Evolutionary conservation across 768 basidiomycete species (phyloP).

Genomic region (Candolleomyces eurysporus): DNA sequence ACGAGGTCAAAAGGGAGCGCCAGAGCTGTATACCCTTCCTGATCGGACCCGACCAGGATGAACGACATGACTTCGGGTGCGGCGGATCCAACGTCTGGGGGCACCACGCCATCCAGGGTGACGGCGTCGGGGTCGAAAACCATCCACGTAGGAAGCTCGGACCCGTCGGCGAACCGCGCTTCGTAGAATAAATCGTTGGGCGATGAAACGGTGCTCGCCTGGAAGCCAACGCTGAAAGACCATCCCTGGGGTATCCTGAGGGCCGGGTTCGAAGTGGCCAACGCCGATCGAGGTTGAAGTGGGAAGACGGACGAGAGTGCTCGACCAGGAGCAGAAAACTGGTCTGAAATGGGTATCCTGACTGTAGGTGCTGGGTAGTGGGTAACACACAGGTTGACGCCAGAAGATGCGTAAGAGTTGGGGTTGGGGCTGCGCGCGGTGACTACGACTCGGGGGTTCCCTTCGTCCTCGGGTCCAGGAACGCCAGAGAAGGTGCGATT

Average conservation of each 20-base stretch:
- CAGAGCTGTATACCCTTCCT: conserved; percentile 65
- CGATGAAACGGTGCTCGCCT: conserved; percentile 46
- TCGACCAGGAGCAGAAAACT: conserved; percentile 58
- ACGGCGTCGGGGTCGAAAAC: conserved; percentile 61
- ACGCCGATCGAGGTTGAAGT: conserved; percentile 57
- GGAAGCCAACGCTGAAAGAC: conserved; percentile 90
- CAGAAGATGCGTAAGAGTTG: conserved; percentile 48
- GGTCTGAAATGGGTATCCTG: conserved; percentile 50
- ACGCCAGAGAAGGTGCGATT: conserved; percentile 66
- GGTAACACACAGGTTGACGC: conserved; percentile 58
- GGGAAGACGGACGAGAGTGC: conserved; percentile 77
- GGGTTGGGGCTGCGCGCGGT: conserved; percentile 52
- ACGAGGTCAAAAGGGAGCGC: conserved; percentile 62
- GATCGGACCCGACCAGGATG: conserved; percentile 67
- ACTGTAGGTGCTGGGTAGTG: conserved; percentile 51
- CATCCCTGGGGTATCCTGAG: conserved; percentile 77
- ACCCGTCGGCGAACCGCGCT: conserved; percentile 64
- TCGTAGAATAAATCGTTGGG: conserved; percentile 55
- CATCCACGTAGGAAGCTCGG: conserved; percentile 73
- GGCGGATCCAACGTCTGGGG: conserved; percentile 37
- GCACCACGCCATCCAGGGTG: conserved; percentile 80
- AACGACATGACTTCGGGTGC: conserved; percentile 48
- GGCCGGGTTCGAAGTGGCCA: conserved; percentile 47
- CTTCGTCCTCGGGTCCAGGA: conserved; percentile 62
- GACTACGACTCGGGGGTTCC: conserved; percentile 57